Percentiles rank a stretch among this genome's conserved stretches.
Conservation (phyloP, 441 rosid species). For the Eruca vesicaria region DNA sequence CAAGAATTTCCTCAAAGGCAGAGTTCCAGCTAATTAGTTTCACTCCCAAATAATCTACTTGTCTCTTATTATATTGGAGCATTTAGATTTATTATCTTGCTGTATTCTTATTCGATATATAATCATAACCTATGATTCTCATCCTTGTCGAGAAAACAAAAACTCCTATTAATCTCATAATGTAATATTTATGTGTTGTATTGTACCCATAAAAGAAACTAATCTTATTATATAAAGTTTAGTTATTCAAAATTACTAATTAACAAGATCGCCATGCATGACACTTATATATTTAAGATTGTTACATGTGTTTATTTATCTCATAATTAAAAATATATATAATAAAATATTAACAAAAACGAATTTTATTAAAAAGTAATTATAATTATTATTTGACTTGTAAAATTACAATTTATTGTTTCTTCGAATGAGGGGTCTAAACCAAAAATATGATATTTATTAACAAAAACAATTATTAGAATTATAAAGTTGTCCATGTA, state of each 20-base stretch:
- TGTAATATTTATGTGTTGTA: background rate
- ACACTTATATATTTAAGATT: no score
- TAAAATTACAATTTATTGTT: background rate
- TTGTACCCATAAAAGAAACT: background rate
- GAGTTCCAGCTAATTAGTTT: constrained; percentile 16
- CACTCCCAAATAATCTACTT: background rate
- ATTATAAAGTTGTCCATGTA: background rate
- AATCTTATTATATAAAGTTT: no score
- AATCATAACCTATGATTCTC: constrained; percentile 6
- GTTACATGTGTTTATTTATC: no score
- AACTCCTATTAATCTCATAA: background rate
- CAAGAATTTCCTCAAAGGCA: constrained; percentile 68
- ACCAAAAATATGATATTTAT: background rate
- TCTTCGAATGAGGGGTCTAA: background rate
- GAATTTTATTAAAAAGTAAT: no score
- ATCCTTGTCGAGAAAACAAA: background rate
- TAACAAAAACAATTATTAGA: background rate
- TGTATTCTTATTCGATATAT: background rate
- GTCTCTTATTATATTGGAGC: background rate
- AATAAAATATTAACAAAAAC: no score
- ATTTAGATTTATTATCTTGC: constrained; percentile 6
- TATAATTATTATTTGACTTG: no score
- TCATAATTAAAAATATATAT: no score
- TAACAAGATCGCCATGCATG: no score
- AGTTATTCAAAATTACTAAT: no score